Percentiles rank a stretch among this genome's conserved stretches.
Evolutionary conservation across 352 stramenopile genomes (phyloP).

Genomic region (Phytophthora capsici): DNA sequence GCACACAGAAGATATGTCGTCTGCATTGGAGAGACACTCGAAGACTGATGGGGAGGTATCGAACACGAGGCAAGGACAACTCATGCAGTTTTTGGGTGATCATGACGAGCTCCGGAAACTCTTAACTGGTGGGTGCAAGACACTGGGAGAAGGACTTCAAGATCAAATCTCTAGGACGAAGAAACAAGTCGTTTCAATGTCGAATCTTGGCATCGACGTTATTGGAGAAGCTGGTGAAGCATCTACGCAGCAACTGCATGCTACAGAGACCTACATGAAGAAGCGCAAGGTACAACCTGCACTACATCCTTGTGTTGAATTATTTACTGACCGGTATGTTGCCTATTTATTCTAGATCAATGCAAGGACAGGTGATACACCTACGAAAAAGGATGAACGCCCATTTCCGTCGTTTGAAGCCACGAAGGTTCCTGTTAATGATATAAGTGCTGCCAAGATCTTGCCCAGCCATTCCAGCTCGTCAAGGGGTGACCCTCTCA

Average conservation of each 20-base stretch:
- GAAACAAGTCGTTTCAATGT: slow-evolving; percentile 32
- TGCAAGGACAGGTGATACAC: slow-evolving; percentile 44
- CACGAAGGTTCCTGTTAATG: slow-evolving; percentile 35
- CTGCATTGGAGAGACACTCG: slow-evolving; percentile 35
- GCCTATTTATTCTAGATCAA: slow-evolving; percentile 36
- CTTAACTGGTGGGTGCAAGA: slow-evolving; percentile 30
- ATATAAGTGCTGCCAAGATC: not conserved
- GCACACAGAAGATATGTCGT: slow-evolving; percentile 19
- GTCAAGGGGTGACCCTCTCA: slow-evolving; percentile 1
- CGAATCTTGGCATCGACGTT: slow-evolving; percentile 33
- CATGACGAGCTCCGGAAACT: slow-evolving; percentile 39
- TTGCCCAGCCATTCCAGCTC: not conserved
- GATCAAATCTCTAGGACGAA: slow-evolving; percentile 41
- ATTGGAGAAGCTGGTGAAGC: slow-evolving; percentile 34
- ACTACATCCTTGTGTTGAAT: not conserved
- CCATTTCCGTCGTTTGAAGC: slow-evolving; percentile 52
- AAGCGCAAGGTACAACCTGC: slow-evolving; percentile 51
- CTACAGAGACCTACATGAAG: slow-evolving; percentile 55
- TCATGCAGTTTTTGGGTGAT: slow-evolving; percentile 36
- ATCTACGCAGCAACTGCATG: slow-evolving; percentile 41
- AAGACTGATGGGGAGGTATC: slow-evolving; percentile 14
- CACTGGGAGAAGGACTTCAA: slow-evolving; percentile 39
- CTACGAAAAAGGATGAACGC: slow-evolving; percentile 44
- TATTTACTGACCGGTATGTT: not conserved
- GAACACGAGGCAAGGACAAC: slow-evolving; percentile 28